These are phyloP conservation scores for Phytophthora citrophthora DNA, from an alignment of 352 stramenopile genomes.

Conservation along the genomic window DNA sequence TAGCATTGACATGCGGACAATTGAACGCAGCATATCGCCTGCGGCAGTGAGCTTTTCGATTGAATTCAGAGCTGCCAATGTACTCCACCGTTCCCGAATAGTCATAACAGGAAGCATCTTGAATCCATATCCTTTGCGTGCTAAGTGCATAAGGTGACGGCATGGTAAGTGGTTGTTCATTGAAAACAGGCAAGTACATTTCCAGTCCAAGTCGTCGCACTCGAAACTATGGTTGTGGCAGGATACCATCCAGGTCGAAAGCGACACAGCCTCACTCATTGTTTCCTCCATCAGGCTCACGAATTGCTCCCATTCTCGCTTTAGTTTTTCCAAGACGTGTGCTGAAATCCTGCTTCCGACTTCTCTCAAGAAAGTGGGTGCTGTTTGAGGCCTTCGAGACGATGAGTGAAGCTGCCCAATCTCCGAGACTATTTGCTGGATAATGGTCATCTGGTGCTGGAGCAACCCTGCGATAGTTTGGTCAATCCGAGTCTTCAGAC, in stretches of 20 bases:
- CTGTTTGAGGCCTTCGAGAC: neutral
- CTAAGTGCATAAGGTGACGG: conserved; percentile 12
- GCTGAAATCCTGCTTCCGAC: neutral
- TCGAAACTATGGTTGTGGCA: neutral
- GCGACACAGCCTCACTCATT: conserved; percentile 32
- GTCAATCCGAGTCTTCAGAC: neutral
- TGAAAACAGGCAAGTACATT: neutral
- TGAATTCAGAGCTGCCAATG: neutral
- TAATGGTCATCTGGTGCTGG: conserved; percentile 22
- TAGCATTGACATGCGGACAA: neutral
- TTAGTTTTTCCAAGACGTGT: conserved; percentile 10
- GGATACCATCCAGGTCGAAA: neutral
- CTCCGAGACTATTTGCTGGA: conserved; percentile 7
- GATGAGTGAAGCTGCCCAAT: neutral
- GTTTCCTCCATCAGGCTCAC: conserved; percentile 16
- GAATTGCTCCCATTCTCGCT: conserved; percentile 25
- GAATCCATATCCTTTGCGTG: neutral
- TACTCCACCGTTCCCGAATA: neutral
- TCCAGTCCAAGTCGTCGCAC: conserved; percentile 1
- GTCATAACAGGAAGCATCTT: neutral
- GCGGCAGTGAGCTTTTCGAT: neutral
- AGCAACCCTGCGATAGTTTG: neutral
- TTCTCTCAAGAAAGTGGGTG: conserved; percentile 2
- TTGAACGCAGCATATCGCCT: neutral
- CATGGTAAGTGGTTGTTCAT: conserved; percentile 9